These are phyloP conservation scores for Saturnispora serradocipensis DNA, from an alignment of 805 yeast genomes.

Conservation along the genomic window DNA sequence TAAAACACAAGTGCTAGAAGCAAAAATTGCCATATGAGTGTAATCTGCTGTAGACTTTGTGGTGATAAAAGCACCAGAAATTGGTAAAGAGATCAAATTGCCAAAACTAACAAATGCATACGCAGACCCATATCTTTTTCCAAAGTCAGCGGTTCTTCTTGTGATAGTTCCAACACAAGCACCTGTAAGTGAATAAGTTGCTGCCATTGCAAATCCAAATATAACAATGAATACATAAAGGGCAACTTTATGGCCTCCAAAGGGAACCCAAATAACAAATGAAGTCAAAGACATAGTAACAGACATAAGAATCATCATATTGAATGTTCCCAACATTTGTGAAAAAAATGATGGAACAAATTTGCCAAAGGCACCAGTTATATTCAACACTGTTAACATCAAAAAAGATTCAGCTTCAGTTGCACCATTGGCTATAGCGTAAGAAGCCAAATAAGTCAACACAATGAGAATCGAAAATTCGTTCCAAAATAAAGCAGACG, in stretches of 20 bases:
- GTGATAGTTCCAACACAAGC: conserved; percentile 58
- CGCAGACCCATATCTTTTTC: conserved; percentile 64
- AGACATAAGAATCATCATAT: conserved; percentile 32
- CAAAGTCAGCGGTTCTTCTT: conserved; percentile 47
- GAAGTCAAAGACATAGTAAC: conserved; percentile 34
- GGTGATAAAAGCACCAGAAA: conserved; percentile 25
- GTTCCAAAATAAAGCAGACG: conserved; percentile 34
- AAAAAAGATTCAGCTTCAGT: conserved; percentile 32
- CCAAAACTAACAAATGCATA: conserved; percentile 41
- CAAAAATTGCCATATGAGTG: conserved; percentile 25
- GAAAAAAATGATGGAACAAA: conserved; percentile 36
- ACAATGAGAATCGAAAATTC: conserved; percentile 47
- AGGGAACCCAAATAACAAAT: conserved; percentile 55
- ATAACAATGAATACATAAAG: conserved; percentile 44
- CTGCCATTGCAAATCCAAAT: conserved; percentile 53
- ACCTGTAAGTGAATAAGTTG: conserved; percentile 56
- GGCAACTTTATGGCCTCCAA: conserved; percentile 36
- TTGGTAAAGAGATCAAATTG: conserved; percentile 39
- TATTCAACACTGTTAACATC: conserved; percentile 37
- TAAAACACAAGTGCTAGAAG: conserved; percentile 22
- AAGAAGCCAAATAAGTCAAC: conserved; percentile 47
- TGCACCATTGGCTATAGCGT: conserved; percentile 43
- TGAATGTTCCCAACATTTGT: conserved; percentile 38
- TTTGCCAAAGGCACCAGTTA: conserved; percentile 36
- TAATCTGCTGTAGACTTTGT: conserved; percentile 26